Evolutionary conservation across 345 rosid genomes (phyloP).

Genomic region (Salix udensis): DNA sequence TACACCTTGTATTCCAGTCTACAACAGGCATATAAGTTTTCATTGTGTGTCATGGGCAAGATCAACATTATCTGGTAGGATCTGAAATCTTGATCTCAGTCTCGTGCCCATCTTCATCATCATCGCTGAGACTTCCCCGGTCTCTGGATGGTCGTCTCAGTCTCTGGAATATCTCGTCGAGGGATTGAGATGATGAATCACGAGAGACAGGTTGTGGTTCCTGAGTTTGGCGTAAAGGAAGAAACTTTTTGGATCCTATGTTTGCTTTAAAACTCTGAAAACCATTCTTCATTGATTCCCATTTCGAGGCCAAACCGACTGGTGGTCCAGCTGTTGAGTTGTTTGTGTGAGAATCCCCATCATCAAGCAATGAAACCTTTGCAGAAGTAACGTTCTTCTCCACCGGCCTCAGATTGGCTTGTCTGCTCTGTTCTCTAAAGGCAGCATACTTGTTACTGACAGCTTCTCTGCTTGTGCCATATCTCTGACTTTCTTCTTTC

Average conservation of each 20-base stretch:
- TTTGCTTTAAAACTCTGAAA: slow-evolving; percentile 84
- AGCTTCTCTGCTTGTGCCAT: slow-evolving; percentile 70
- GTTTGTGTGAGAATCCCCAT: slow-evolving; percentile 30
- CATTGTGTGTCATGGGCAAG: not conserved
- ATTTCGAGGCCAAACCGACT: slow-evolving; percentile 56
- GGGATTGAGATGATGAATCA: slow-evolving; percentile 51
- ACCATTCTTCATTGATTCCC: slow-evolving; percentile 83
- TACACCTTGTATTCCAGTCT: slow-evolving; percentile 23
- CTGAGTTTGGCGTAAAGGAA: slow-evolving; percentile 55
- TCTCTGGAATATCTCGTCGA: slow-evolving; percentile 88
- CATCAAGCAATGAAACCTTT: slow-evolving; percentile 73
- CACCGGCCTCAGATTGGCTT: slow-evolving; percentile 39
- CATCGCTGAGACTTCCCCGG: slow-evolving; percentile 33
- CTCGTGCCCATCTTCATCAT: slow-evolving; percentile 26
- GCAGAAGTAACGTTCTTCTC: slow-evolving; percentile 65
- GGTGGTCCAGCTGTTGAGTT: slow-evolving; percentile 37
- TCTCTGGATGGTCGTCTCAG: slow-evolving; percentile 62
- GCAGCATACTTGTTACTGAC: slow-evolving; percentile 83
- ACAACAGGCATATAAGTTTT: not conserved
- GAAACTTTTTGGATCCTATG: slow-evolving; percentile 60
- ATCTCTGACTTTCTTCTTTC: slow-evolving; percentile 61
- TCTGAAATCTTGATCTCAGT: slow-evolving; percentile 18
- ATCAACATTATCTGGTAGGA: slow-evolving; percentile 23
- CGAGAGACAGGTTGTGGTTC: slow-evolving; percentile 37
- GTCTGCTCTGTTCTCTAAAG: slow-evolving; percentile 68